Percentiles rank a stretch among this genome's conserved stretches.
Evolutionary conservation across 2,329 filamentous ascomycete genomes (phyloP).

Genomic region (Aspergillus arachidicola): DNA sequence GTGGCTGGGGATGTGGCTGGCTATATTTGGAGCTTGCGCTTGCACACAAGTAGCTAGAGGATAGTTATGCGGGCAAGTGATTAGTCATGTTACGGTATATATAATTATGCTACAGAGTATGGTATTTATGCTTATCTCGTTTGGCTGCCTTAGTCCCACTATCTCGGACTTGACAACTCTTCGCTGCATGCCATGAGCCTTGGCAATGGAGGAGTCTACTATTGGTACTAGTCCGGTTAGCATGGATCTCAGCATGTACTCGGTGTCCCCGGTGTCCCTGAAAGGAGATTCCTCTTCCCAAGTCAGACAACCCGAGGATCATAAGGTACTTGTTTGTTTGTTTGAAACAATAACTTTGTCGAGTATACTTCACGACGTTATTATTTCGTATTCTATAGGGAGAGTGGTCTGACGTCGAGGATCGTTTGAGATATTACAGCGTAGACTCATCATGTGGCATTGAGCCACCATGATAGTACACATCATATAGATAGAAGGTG

Average conservation of each 20-base stretch:
- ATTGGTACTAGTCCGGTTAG: not conserved
- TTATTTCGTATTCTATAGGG: not conserved
- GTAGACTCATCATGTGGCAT: not conserved
- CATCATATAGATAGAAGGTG: not conserved
- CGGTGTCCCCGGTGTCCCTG: not conserved
- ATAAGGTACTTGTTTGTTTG: not conserved
- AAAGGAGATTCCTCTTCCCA: not conserved
- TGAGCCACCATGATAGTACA: not conserved
- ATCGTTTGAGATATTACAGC: not conserved
- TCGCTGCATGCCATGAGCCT: not conserved
- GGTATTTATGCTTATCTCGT: not conserved
- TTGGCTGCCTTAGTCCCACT: not conserved
- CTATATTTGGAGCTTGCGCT: not conserved
- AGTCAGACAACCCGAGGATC: not conserved
- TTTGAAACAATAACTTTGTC: not conserved
- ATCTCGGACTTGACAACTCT: not conserved
- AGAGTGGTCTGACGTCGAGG: conserved; percentile 2
- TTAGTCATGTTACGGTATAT: not conserved
- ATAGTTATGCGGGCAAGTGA: not conserved
- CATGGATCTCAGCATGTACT: not conserved
- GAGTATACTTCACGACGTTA: not conserved
- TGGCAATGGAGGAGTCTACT: not conserved
- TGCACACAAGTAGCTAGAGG: not conserved
- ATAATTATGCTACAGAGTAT: not conserved
- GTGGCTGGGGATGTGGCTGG: conserved; percentile 5